These are phyloP conservation scores for Vachellia collinsii DNA, from an alignment of 306 rosid species.

Conservation along the genomic window DNA sequence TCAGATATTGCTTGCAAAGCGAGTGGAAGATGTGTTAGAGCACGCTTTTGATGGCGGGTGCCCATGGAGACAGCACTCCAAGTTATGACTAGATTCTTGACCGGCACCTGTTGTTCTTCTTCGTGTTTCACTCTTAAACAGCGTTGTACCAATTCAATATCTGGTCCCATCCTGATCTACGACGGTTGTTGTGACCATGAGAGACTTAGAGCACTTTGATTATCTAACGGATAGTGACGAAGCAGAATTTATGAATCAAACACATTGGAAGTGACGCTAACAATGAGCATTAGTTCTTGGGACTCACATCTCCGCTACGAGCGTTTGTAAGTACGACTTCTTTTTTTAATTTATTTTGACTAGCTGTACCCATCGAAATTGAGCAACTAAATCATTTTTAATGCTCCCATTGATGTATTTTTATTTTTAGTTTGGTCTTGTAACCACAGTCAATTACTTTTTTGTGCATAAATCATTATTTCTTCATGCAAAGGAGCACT, in stretches of 20 bases:
- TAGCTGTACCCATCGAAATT: constrained; percentile 31
- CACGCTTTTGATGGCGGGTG: constrained; percentile 84
- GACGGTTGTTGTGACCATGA: constrained; percentile 15
- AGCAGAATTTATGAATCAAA: constrained; percentile 21
- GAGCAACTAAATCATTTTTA: constrained; percentile 27
- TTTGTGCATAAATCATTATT: constrained; percentile 43
- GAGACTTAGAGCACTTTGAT: constrained; percentile 7
- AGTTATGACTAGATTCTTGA: constrained; percentile 53
- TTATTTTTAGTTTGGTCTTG: not conserved
- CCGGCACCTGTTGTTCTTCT: constrained; percentile 7
- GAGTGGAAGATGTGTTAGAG: constrained; percentile 83
- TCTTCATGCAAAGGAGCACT: constrained; percentile 12
- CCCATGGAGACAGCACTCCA: constrained; percentile 79
- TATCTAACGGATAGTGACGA: constrained; percentile 8
- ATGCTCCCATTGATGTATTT: constrained; percentile 15
- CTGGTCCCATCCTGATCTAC: constrained; percentile 6
- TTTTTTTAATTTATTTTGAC: not conserved
- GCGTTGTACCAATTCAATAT: constrained; percentile 34
- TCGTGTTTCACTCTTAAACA: constrained; percentile 28
- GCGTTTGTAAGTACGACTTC: constrained; percentile 37
- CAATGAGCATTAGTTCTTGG: constrained; percentile 24
- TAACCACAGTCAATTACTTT: constrained; percentile 7
- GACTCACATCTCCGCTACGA: constrained; percentile 7
- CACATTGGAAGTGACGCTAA: constrained; percentile 32
- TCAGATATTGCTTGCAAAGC: constrained; percentile 73